Evolutionary conservation across 495 filamentous ascomycete species (phyloP).

Genomic region (Baudoinia panamericana): DNA sequence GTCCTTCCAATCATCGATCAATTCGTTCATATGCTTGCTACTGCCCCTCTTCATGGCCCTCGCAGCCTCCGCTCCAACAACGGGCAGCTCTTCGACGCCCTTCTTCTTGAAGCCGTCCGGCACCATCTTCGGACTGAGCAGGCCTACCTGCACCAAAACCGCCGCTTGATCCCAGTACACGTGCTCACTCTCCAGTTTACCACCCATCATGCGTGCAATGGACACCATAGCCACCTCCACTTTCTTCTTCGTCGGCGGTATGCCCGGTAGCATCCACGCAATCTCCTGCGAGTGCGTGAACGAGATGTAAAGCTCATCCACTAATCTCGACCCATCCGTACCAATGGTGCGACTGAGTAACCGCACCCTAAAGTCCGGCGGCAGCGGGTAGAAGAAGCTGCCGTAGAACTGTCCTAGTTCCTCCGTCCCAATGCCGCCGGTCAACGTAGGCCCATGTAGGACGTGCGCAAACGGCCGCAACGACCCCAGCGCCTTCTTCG

Average conservation of each 20-base stretch:
- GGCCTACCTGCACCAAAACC: constrained; percentile 61
- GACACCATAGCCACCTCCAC: constrained; percentile 62
- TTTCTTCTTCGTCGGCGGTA: constrained; percentile 53
- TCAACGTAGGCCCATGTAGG: constrained; percentile 46
- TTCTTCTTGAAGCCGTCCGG: constrained; percentile 32
- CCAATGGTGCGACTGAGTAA: constrained; percentile 59
- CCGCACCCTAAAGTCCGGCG: constrained; percentile 51
- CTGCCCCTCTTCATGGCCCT: constrained; percentile 44
- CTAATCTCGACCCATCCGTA: constrained; percentile 38
- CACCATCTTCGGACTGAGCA: constrained; percentile 52
- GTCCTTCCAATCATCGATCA: constrained; percentile 13
- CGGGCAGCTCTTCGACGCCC: constrained; percentile 51
- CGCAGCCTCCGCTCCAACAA: constrained; percentile 56
- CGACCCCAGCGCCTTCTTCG: constrained; percentile 48
- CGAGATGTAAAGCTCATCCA: constrained; percentile 43
- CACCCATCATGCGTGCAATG: constrained; percentile 62
- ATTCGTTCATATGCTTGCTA: constrained; percentile 43
- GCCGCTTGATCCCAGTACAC: constrained; percentile 82
- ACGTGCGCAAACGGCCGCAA: constrained; percentile 33
- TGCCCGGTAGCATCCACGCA: constrained; percentile 69
- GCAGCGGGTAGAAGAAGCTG: constrained; percentile 61
- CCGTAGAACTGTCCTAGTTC: constrained; percentile 61
- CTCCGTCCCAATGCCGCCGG: constrained; percentile 58
- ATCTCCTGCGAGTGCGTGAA: constrained; percentile 63
- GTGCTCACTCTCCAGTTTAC: constrained; percentile 67